phyloP scores from a whole-genome alignment of 176 grass and related monocot species.

The Ampelocalamus luodianensis region DNA sequence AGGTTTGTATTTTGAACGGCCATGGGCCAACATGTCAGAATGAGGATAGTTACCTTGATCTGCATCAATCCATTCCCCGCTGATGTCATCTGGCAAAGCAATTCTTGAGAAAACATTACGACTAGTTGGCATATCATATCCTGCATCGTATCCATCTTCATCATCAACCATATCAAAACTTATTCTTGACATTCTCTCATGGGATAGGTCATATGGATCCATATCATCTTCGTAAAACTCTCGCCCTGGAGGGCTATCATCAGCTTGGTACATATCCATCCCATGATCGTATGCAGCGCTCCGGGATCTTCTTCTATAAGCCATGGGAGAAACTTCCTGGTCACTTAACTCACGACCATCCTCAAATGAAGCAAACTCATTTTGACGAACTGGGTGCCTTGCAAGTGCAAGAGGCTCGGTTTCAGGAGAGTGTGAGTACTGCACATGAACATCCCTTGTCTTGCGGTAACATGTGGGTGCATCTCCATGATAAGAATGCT shows the following conservation, averaged over 20 bases:
- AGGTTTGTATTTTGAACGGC: conserved; percentile 40
- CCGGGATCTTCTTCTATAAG: conserved; percentile 52
- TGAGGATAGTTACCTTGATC: conserved; percentile 36
- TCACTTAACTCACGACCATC: conserved; percentile 48
- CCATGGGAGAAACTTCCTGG: conserved; percentile 37
- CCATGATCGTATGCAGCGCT: conserved; percentile 51
- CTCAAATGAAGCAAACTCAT: conserved; percentile 39
- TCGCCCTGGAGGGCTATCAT: conserved; percentile 32
- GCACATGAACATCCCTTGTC: conserved; percentile 33
- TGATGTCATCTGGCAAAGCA: conserved; percentile 40
- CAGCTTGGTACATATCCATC: conserved; percentile 39
- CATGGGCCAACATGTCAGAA: conserved; percentile 37
- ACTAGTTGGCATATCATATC: conserved; percentile 41
- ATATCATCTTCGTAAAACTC: conserved; percentile 43
- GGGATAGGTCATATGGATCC: conserved; percentile 46
- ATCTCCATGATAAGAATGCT: conserved; percentile 37
- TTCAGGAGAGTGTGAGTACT: conserved; percentile 46
- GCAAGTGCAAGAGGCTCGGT: conserved; percentile 33
- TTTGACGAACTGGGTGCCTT: conserved; percentile 14
- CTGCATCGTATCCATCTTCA: conserved; percentile 50
- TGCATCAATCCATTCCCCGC: conserved; percentile 37
- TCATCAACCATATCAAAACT: conserved; percentile 45
- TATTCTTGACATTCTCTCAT: conserved; percentile 35
- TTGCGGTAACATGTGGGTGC: conserved; percentile 16
- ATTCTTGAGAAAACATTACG: conserved; percentile 71